Conservation (phyloP, 768 basidiomycete species). For the Pleurotus salmoneostramineus region DNA sequence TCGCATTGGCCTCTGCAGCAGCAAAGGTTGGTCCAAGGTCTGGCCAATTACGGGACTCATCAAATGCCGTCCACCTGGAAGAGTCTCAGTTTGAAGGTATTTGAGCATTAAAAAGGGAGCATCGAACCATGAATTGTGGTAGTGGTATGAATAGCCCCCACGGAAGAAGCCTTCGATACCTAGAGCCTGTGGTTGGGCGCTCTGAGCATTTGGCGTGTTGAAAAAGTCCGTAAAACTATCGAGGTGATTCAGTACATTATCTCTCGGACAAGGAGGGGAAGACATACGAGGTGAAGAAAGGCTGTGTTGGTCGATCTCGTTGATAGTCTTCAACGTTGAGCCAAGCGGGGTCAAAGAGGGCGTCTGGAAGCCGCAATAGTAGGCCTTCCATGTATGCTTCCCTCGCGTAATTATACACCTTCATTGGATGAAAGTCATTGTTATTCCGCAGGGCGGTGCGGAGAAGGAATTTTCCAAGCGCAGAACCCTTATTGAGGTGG, state of each 20-base stretch:
- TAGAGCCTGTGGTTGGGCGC: constrained; percentile 80
- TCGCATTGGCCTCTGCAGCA: constrained; percentile 68
- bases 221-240: constrained; percentile 86
- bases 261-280: not conserved
- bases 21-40: constrained; percentile 83
- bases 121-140: constrained; percentile 86
- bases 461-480: constrained; percentile 91
- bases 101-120: no score
- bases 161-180: constrained; percentile 96
- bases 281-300: constrained; percentile 82
- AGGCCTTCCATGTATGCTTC: constrained; percentile 85
- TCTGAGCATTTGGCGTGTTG: constrained; percentile 66
- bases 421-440: constrained; percentile 97
- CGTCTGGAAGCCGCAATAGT: constrained; percentile 87
- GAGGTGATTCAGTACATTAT: constrained; percentile 6
- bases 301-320: constrained; percentile 89
- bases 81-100: not conserved
- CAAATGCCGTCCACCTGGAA: constrained; percentile 93
- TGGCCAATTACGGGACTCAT: constrained; percentile 90
- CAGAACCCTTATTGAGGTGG: constrained; percentile 89
- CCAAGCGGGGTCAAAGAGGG: constrained; percentile 96
- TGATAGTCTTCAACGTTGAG: constrained; percentile 91
- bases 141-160: constrained; percentile 95
- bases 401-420: constrained; percentile 83
- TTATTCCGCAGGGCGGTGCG: constrained; percentile 91